phyloP scores from a whole-genome alignment of 2,329 filamentous ascomycete genomes.

The Hypomyces perniciosus region DNA sequence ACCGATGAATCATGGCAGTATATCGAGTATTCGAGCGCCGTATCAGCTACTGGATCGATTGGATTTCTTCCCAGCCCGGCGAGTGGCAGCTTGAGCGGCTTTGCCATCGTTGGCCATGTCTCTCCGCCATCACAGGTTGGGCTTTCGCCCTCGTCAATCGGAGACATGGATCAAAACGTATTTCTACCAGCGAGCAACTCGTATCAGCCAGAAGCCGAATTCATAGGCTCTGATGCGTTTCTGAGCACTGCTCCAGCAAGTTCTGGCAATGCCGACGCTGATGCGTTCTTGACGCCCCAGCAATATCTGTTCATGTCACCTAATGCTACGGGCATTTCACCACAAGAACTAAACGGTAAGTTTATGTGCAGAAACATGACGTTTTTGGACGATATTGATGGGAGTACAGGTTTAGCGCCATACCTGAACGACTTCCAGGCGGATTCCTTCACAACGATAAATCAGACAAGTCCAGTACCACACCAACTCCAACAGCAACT shows the following conservation, averaged over 20 bases:
- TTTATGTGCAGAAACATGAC: not conserved
- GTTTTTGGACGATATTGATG: not conserved
- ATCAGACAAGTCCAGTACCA: slow-evolving; percentile 29
- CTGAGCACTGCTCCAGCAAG: slow-evolving; percentile 20
- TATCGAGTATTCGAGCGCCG: slow-evolving; percentile 31
- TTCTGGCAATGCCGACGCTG: slow-evolving; percentile 17
- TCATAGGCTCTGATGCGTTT: slow-evolving; percentile 21
- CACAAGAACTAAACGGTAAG: slow-evolving; percentile 27
- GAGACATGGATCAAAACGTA: slow-evolving; percentile 32
- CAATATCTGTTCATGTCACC: slow-evolving; percentile 34
- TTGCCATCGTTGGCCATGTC: slow-evolving; percentile 38
- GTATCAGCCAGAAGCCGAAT: slow-evolving; percentile 20
- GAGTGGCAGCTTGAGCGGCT: slow-evolving; percentile 46
- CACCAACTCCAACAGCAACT: slow-evolving; percentile 31
- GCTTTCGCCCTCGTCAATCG: slow-evolving; percentile 37
- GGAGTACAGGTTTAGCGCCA: slow-evolving; percentile 23
- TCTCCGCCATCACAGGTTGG: slow-evolving; percentile 25
- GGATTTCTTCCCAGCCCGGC: slow-evolving; percentile 46
- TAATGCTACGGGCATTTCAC: slow-evolving; percentile 18
- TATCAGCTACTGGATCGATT: slow-evolving; percentile 32
- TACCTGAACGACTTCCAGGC: slow-evolving; percentile 28
- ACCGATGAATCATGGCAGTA: slow-evolving; percentile 42
- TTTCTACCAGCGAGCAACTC: slow-evolving; percentile 30
- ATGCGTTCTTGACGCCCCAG: slow-evolving; percentile 32
- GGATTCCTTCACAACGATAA: slow-evolving; percentile 22